Evolutionary conservation across 1,139 yeast genomes (phyloP), one percentile per base, ranked within the genome.

Genomic region (Candida freyschussii): DNA sequence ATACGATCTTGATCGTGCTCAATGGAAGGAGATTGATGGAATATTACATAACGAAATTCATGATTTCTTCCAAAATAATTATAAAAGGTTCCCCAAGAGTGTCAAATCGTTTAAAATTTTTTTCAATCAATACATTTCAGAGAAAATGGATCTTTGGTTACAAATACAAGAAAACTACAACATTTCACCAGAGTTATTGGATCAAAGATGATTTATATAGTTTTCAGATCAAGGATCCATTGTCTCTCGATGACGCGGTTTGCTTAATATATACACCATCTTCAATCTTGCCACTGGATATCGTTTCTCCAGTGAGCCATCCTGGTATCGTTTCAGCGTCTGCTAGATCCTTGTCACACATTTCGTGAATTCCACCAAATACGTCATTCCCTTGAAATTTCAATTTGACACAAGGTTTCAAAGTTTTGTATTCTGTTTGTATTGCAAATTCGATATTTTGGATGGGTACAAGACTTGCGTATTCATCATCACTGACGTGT

Each of bases 301-400:
- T 40, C 44, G 78, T 80, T 52, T 83, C 91, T 2, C 95, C 95
- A 2, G 94, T 78, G 26, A 85, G 53, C 89, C 89, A 85, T 13
- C 73, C 68, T 0, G 95, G 95, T 18, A 83, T 57, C 1, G 51
- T 62, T 12, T 63, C 59, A 1, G 83, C 72, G 46, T 82, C 70
- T 3, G 79, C 52, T 0, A 68, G 48, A 28, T 72, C 75, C 12
- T 61, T 48, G 5, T 64, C 75, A n/a, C 87, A 74, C 22, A 85
- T 61, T 46, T 82, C 79, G 53, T 83, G 87, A 25, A 86, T 50
- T 0, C 95, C 96, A 2, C 75, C 94, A 66, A 78, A 83, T 2
- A 86, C 72, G 53, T 86, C 94, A n/a, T 63, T 59, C 1, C 96
- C 96, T 4, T 69, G 62, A 6, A 85, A 54, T 38, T 69, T 66